These are phyloP conservation scores for Ascochyta clinopodiicola DNA, from an alignment of 2,329 filamentous ascomycete species.

Conservation along the genomic window DNA sequence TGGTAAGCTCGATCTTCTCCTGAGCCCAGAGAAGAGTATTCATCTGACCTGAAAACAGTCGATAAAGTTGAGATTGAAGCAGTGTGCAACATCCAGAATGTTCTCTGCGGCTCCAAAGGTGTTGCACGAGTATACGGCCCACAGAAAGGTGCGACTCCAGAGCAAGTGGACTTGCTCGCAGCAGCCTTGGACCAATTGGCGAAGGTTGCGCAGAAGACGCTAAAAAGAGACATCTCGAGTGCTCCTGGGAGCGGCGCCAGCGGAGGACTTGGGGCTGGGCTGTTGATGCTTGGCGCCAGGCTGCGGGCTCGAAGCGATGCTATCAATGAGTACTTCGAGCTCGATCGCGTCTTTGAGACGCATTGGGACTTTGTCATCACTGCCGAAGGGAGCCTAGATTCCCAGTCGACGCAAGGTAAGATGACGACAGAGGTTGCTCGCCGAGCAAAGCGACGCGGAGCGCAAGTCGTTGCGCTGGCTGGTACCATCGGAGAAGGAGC, in stretches of 20 bases:
- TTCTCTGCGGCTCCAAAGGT: conserved; percentile 57
- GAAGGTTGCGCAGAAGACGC: conserved; percentile 40
- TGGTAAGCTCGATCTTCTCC: conserved; percentile 19
- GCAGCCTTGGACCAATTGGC: conserved; percentile 54
- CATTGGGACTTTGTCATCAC: conserved; percentile 60
- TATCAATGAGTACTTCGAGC: conserved; percentile 59
- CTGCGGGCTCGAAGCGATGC: conserved; percentile 58
- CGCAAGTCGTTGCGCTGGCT: conserved; percentile 54
- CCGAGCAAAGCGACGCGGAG: conserved; percentile 54
- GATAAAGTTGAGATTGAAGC: conserved; percentile 54
- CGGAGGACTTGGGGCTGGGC: conserved; percentile 60
- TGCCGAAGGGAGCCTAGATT: conserved; percentile 61
- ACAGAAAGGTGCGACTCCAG: conserved; percentile 58
- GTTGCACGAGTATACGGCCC: conserved; percentile 60
- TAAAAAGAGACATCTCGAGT: conserved; percentile 48
- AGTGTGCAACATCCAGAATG: conserved; percentile 60
- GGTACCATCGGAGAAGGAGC: conserved; percentile 41
- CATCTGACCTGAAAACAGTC: conserved; percentile 18
- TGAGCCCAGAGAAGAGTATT: too few relatives aligned
- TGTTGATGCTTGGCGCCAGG: conserved; percentile 56
- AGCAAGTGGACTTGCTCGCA: conserved; percentile 54
- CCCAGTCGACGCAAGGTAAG: conserved; percentile 60
- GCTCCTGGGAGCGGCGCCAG: conserved; percentile 59
- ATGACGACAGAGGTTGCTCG: conserved; percentile 61
- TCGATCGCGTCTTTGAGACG: conserved; percentile 55